phyloP scores from a whole-genome alignment of 805 yeast genomes.

The Kodamaea laetipori region DNA sequence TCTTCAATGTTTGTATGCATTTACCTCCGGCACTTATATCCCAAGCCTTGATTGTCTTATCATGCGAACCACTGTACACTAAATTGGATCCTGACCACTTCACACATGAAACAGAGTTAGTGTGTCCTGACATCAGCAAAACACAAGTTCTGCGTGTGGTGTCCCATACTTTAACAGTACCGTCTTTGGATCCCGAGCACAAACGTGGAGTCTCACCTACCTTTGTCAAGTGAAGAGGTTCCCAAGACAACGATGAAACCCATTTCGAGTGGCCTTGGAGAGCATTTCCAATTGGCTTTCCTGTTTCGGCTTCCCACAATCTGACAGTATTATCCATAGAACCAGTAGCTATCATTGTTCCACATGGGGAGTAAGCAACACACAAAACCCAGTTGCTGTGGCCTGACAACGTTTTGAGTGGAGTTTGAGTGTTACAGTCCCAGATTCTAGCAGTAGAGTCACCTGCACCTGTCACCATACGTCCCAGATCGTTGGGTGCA shows the following conservation, averaged over 20 bases:
- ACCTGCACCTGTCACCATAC: constrained; percentile 95
- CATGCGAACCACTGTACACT: constrained; percentile 89
- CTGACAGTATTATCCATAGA: constrained; percentile 90
- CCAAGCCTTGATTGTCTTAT: constrained; percentile 92
- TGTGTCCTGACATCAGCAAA: constrained; percentile 81
- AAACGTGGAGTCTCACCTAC: constrained; percentile 69
- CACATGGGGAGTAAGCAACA: constrained; percentile 91
- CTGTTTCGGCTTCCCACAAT: constrained; percentile 80
- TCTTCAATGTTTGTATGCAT: constrained; percentile 73
- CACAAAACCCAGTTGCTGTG: constrained; percentile 94
- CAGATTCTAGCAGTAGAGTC: constrained; percentile 94
- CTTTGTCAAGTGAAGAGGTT: constrained; percentile 80
- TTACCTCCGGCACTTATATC: constrained; percentile 72
- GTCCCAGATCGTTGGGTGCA: constrained; percentile 84
- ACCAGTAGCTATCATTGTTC: constrained; percentile 89
- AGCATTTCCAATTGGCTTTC: constrained; percentile 72
- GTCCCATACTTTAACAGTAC: constrained; percentile 89
- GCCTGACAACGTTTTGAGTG: constrained; percentile 75
- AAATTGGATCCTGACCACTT: constrained; percentile 93
- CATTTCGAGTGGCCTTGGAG: constrained; percentile 84
- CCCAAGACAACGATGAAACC: constrained; percentile 91
- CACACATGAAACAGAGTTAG: constrained; percentile 89
- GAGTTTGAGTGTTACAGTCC: constrained; percentile 96
- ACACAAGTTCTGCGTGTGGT: constrained; percentile 64
- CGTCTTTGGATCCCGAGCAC: constrained; percentile 89